Conservation (phyloP, 1,139 yeast genomes). For the Hansenula sp. region DNA sequence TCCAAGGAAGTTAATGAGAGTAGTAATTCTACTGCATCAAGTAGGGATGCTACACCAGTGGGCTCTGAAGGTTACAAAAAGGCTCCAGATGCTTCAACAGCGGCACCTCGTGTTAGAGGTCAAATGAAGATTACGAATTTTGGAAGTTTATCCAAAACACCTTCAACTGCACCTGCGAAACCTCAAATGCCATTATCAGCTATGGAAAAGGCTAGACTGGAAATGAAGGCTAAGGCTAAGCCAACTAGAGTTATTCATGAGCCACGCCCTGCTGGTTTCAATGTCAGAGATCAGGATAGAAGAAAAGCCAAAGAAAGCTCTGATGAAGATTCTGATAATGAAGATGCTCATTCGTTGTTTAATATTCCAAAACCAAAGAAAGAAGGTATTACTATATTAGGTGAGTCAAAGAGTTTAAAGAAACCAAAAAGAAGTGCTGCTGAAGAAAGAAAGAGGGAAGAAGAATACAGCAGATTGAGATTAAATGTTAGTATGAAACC, state of each 20-base stretch:
- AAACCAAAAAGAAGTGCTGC: conserved; percentile 17
- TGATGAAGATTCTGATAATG: conserved; percentile 29
- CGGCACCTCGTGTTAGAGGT: conserved; percentile 25
- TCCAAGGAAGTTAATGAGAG: conserved; percentile 17
- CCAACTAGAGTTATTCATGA: conserved; percentile 43
- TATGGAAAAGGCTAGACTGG: conserved; percentile 36
- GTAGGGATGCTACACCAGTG: conserved; percentile 2
- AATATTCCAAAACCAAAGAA: conserved; percentile 16
- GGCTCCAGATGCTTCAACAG: conserved; percentile 4
- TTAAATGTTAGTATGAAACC: conserved; percentile 76
- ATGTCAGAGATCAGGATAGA: conserved; percentile 27
- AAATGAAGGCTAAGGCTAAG: conserved; percentile 25
- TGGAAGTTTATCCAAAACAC: conserved; percentile 35
- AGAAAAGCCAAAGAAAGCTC: conserved; percentile 23
- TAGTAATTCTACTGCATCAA: conserved; percentile 5
- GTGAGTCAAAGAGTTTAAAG: conserved; percentile 23
- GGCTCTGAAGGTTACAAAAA: conserved; percentile 3
- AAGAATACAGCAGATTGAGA: conserved; percentile 74
- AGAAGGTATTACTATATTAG: conserved; percentile 26
- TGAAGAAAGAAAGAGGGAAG: conserved; percentile 54
- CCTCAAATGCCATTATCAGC: conserved; percentile 32
- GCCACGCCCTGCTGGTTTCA: conserved; percentile 82
- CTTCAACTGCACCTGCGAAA: conserved; percentile 39
- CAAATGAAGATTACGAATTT: conserved; percentile 50
- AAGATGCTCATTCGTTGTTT: conserved; percentile 30